Evolutionary conservation across 306 rosid species (phyloP), one percentile per base, ranked within the genome.

Genomic region (Trifolium dubium): DNA sequence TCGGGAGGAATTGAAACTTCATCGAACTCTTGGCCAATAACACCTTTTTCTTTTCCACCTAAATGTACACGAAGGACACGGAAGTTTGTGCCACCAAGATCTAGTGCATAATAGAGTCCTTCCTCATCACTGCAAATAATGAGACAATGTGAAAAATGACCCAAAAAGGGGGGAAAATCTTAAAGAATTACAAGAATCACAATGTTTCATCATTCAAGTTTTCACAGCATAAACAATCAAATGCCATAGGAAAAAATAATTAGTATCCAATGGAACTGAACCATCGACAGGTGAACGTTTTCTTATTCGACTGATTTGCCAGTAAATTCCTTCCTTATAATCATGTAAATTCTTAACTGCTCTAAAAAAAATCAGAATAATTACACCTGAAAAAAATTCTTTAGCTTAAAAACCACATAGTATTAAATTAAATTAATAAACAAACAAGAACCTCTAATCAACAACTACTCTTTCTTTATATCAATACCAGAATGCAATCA

Each of bases 11-110:
- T 92, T 14, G 98, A 87, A 73, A 92, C 97, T 89, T 92, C 98
- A 0, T 79, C 83, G 64, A 75, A 85, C 76, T 92, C 98, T 64
- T 86, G 87, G 69, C 71, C 78, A 54, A 79, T 44, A 55, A 92
- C 90, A 23, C 84, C 89, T 12, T 77, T 80, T 12, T 82, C 95
- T 83, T 80, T 90, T 60, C 98, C 97, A 17, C 92, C 98, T 79
- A 92, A 76, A 77, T 86, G 98, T 55, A 92, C 92, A 28, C 98
- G 97, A 72, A 92, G 58, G 76, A 92, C 98, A 18, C 98, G 98
- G 59, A 92, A 92, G 78, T 92, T 92, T 80, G 98, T 92, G 69
- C 98, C 98, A 19, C 98, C 98, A 77, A 92, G 98, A 71, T 92
- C 98, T 69, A 92, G 77, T 28, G 98, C 98, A 82, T 92, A 92